Percentiles rank a stretch among this genome's conserved stretches.
Conservation (phyloP, 805 yeast species). For the Maudiozyma bulderi region DNA sequence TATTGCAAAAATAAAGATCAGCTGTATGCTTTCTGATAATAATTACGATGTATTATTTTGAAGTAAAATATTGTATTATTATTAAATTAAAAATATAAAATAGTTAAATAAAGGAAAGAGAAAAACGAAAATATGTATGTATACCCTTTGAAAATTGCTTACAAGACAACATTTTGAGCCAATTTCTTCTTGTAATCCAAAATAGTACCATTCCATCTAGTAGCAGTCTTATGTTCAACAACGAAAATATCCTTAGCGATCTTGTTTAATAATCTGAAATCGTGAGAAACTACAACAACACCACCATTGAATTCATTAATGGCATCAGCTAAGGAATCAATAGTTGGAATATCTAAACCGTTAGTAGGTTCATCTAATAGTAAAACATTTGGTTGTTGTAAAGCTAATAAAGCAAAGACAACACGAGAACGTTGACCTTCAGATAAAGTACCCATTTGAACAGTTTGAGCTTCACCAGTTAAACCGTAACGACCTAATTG, state of each 20-base stretch:
- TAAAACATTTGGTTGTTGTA: conserved; percentile 90
- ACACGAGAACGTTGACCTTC: conserved; percentile 99
- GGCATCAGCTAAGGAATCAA: conserved; percentile 95
- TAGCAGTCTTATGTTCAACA: conserved; percentile 90
- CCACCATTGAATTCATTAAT: conserved; percentile 94
- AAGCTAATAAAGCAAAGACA: conserved; percentile 90
- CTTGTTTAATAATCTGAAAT: conserved; percentile 93
- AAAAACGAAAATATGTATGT: neutral
- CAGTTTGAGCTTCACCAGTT: conserved; percentile 97
- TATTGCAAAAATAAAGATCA: too few species aligned
- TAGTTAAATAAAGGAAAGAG: neutral
- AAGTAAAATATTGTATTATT: too few species aligned
- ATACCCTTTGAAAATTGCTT: conserved; percentile 15
- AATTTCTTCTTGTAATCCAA: conserved; percentile 87
- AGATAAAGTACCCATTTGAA: conserved; percentile 95
- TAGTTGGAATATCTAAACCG: conserved; percentile 97
- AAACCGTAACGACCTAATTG: conserved; percentile 97
- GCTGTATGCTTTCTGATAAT: too few species aligned
- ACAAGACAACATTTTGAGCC: conserved; percentile 81
- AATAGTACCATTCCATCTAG: conserved; percentile 92
- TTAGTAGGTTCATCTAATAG: conserved; percentile 98
- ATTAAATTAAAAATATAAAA: too few species aligned
- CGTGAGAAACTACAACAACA: conserved; percentile 97
- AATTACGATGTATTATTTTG: too few species aligned
- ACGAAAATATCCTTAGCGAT: conserved; percentile 96